phyloP scores from a whole-genome alignment of 805 yeast genomes.

The Candida caryicola region DNA sequence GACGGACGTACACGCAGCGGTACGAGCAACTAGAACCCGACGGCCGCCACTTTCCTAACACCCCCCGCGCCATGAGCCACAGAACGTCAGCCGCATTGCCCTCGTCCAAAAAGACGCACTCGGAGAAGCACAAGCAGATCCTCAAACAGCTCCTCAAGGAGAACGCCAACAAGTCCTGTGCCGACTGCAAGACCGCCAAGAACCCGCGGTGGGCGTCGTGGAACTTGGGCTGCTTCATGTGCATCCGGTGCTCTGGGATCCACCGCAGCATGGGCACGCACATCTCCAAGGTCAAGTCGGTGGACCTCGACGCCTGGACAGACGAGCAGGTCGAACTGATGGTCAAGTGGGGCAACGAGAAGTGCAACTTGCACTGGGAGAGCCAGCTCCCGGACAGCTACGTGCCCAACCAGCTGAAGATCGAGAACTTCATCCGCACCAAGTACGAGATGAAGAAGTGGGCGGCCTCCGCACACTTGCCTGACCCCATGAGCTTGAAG shows the following conservation, averaged over 20 bases:
- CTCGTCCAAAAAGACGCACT: conserved; percentile 43
- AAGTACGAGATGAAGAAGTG: conserved; percentile 91
- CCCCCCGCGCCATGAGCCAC: conserved; percentile 5
- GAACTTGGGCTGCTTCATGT: conserved; percentile 89
- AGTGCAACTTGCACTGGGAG: conserved; percentile 86
- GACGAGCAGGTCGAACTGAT: conserved; percentile 83
- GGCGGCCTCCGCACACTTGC: conserved; percentile 56
- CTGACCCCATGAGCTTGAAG: conserved; percentile 52
- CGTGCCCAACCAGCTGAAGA: conserved; percentile 77
- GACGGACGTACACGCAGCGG: background rate
- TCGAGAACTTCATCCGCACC: conserved; percentile 86
- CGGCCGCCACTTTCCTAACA: background rate
- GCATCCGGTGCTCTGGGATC: conserved; percentile 94
- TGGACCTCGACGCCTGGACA: conserved; percentile 95
- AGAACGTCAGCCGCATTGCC: conserved; percentile 31
- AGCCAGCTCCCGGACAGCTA: conserved; percentile 65
- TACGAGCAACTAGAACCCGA: background rate
- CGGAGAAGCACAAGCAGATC: conserved; percentile 63
- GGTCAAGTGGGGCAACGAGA: conserved; percentile 82
- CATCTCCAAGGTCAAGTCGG: conserved; percentile 87
- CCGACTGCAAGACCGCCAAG: conserved; percentile 84
- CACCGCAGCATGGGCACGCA: conserved; percentile 96
- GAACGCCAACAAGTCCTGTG: conserved; percentile 74
- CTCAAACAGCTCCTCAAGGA: conserved; percentile 74
- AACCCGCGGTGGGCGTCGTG: conserved; percentile 99